Conservation (phyloP, 768 basidiomycete genomes). For the Leccinum boreale region DNA sequence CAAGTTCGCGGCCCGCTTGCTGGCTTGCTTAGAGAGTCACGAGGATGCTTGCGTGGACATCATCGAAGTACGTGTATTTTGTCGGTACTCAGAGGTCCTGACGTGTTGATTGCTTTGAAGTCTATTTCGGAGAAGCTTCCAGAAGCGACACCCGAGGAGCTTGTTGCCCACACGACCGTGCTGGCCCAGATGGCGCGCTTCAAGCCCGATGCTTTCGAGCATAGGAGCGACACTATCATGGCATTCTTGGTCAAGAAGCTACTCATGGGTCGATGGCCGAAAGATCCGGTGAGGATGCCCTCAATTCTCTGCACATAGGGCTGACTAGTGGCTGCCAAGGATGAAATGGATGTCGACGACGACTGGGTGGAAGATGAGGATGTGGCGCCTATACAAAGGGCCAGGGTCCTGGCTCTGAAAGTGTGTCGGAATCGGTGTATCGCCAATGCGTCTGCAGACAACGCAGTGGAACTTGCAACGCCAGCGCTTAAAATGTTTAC, state of each 20-base stretch:
- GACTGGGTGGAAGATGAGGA: conserved; percentile 79
- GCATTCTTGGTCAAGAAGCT: conserved; percentile 66
- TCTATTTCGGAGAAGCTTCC: conserved; percentile 52
- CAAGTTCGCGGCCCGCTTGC: conserved; percentile 80
- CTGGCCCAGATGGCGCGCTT: conserved; percentile 72
- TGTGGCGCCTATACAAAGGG: conserved; percentile 53
- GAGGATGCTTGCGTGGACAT: conserved; percentile 50
- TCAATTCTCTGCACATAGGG: background rate
- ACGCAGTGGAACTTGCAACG: conserved; percentile 61
- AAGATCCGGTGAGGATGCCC: conserved; percentile 41
- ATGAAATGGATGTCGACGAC: conserved; percentile 54
- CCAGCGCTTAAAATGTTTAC: conserved; percentile 78
- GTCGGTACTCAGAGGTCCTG: background rate
- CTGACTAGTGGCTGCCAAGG: conserved; percentile 33
- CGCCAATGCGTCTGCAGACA: conserved; percentile 55
- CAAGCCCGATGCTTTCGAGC: conserved; percentile 72
- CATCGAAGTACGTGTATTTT: conserved; percentile 56
- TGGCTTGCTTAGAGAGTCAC: conserved; percentile 57
- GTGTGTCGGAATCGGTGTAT: conserved; percentile 79
- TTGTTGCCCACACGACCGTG: conserved; percentile 67
- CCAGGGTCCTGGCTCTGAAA: conserved; percentile 76
- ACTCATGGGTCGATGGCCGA: conserved; percentile 53
- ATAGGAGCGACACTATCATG: conserved; percentile 72
- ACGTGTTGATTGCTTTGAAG: conserved; percentile 35
- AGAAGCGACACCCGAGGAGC: conserved; percentile 43